Conservation (phyloP, 257 asterid species). For the Fraxinus pennsylvanica region DNA sequence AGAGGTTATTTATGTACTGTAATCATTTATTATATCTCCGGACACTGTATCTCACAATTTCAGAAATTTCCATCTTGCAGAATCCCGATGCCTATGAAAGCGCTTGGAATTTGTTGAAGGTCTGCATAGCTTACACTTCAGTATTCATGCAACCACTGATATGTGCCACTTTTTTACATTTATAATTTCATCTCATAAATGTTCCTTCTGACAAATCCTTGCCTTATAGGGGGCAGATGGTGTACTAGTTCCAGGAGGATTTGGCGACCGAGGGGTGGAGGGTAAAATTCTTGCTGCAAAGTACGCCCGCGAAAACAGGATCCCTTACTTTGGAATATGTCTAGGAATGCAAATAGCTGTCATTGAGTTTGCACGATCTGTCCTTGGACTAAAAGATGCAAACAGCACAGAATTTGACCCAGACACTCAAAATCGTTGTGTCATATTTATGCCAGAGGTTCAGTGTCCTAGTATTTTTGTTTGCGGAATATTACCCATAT, state of each 20-base stretch:
- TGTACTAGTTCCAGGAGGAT: constrained; percentile 79
- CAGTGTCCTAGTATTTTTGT: constrained; percentile 16
- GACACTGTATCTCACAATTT: constrained; percentile 31
- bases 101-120: constrained; percentile 90
- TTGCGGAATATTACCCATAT: constrained; percentile 17
- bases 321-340: constrained; percentile 78
- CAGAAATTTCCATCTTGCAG: constrained; percentile 41
- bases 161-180: not conserved
- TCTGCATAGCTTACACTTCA: constrained; percentile 28
- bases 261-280: constrained; percentile 87
- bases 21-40: constrained; percentile 22
- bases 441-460: constrained; percentile 84
- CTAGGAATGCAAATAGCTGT: constrained; percentile 82
- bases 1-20: constrained; percentile 48
- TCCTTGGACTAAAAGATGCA: constrained; percentile 64
- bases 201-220: constrained; percentile 17
- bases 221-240: constrained; percentile 68
- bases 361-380: constrained; percentile 64
- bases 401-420: constrained; percentile 76
- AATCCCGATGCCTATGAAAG: constrained; percentile 64
- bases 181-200: constrained; percentile 8
- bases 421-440: constrained; percentile 58
- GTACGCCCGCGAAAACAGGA: constrained; percentile 70
- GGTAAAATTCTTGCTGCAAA: constrained; percentile 81
- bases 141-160: constrained; percentile 11